Conservation (phyloP, 345 rosid species). For the Pistacia vera region DNA sequence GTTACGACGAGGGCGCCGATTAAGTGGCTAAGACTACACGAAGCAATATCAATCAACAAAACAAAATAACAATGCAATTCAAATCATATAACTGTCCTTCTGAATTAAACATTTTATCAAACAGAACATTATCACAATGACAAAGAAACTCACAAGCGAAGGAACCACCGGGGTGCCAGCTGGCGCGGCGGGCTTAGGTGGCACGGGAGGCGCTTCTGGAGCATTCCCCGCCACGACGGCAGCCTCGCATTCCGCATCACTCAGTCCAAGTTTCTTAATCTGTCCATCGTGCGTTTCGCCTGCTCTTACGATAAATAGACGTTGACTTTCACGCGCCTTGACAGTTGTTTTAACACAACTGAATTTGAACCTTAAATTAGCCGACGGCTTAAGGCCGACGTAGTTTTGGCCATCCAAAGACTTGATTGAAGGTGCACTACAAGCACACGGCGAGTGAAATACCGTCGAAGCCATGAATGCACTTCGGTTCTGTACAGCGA, state of each 20-base stretch:
- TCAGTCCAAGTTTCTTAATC: constrained; percentile 52
- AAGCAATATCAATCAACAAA: constrained; percentile 9
- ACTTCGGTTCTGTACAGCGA: too few relatives aligned
- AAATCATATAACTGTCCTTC: neutral
- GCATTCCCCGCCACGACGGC: constrained; percentile 80
- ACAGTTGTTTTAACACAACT: neutral
- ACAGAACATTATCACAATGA: neutral
- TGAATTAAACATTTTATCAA: neutral
- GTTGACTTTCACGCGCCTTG: neutral
- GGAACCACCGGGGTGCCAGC: constrained; percentile 76
- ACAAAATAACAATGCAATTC: neutral
- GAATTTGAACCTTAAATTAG: neutral
- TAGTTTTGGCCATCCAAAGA: constrained; percentile 23
- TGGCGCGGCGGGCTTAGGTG: constrained; percentile 75
- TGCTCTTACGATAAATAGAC: constrained; percentile 33
- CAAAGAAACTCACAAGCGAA: constrained; percentile 51
- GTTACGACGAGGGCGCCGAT: constrained; percentile 84
- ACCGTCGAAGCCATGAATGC: constrained; percentile 28
- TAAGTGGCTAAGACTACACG: constrained; percentile 57
- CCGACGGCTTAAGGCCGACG: constrained; percentile 18
- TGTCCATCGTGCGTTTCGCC: constrained; percentile 42
- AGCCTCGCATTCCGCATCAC: constrained; percentile 86
- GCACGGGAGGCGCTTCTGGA: constrained; percentile 85
- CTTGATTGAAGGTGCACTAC: constrained; percentile 17
- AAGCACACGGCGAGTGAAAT: constrained; percentile 15